Percentiles rank a stretch among this genome's conserved stretches.
phyloP scores from a whole-genome alignment of 2,329 filamentous ascomycete species.

The Phoma sp. region DNA sequence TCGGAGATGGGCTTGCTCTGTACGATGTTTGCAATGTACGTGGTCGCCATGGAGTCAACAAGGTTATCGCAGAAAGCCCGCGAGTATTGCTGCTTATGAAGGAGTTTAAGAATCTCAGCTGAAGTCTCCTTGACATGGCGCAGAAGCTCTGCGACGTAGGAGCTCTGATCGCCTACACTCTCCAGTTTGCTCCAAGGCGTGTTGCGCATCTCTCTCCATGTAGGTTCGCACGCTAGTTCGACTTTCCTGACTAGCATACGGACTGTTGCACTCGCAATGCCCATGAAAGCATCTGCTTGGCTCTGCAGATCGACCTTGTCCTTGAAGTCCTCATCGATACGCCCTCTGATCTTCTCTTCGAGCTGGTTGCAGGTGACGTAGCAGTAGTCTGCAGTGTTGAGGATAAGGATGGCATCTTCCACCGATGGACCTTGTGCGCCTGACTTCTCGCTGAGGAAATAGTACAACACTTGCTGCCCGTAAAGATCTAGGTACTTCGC shows the following conservation, averaged over 20 bases:
- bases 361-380: conserved; percentile 90
- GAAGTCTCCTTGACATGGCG: conserved; percentile 73
- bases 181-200: conserved; percentile 95
- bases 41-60: conserved; percentile 82
- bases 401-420: conserved; percentile 81
- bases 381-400: conserved; percentile 98
- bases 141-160: conserved; percentile 84
- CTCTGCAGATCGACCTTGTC: conserved; percentile 83
- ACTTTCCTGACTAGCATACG: conserved; percentile 83
- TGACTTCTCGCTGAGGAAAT: conserved; percentile 68
- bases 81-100: conserved; percentile 92
- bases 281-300: conserved; percentile 93
- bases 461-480: conserved; percentile 86
- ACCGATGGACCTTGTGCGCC: conserved; percentile 64
- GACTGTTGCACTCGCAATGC: conserved; percentile 87
- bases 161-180: conserved; percentile 89
- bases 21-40: conserved; percentile 83
- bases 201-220: conserved; percentile 97
- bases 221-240: conserved; percentile 79
- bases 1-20: conserved; percentile 91
- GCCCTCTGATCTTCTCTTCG: conserved; percentile 90
- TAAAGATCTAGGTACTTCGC: conserved; percentile 96
- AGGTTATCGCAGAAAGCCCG: conserved; percentile 94
- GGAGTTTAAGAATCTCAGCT: conserved; percentile 73
- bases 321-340: conserved; percentile 80